These are phyloP conservation scores for Botrytis fabae DNA, from an alignment of 2,329 filamentous ascomycete species.

Conservation along the genomic window DNA sequence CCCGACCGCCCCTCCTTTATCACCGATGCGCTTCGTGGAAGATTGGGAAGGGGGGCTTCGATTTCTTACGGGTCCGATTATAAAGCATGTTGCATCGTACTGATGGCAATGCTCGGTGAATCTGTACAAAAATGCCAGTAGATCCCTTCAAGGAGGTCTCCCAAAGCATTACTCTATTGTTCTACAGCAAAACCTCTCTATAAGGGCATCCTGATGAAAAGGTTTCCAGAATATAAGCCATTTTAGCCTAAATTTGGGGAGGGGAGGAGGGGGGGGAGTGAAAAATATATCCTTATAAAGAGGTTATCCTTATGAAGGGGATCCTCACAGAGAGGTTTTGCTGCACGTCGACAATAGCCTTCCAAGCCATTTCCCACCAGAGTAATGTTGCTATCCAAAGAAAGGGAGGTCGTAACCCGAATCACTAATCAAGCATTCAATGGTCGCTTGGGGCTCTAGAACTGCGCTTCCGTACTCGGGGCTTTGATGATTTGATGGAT, in stretches of 20 bases:
- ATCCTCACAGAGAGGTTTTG: too few relatives aligned
- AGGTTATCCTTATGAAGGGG: too few relatives aligned
- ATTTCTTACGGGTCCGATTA: constrained; percentile 17
- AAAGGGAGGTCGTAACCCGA: not conserved
- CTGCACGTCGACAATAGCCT: not conserved
- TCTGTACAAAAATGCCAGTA: not conserved
- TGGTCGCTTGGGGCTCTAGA: constrained; percentile 11
- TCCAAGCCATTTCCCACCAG: not conserved
- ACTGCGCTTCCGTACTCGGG: constrained; percentile 8
- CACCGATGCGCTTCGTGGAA: not conserved
- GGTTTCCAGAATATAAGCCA: too few relatives aligned
- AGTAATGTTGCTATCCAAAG: not conserved
- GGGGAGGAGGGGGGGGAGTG: too few relatives aligned
- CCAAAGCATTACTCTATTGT: not conserved
- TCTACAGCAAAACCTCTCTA: too few relatives aligned
- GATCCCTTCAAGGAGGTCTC: not conserved
- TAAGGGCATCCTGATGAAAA: too few relatives aligned
- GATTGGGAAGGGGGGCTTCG: not conserved
- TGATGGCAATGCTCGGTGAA: constrained; percentile 1
- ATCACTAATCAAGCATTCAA: not conserved
- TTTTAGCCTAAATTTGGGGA: too few relatives aligned
- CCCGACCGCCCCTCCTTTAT: constrained; percentile 12
- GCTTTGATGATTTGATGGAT: constrained; percentile 1
- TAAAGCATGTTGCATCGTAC: constrained; percentile 1
- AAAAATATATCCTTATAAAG: too few relatives aligned